Evolutionary conservation across 352 stramenopile species (phyloP).

Genomic region (Globisporangium rhizosaccharum): DNA sequence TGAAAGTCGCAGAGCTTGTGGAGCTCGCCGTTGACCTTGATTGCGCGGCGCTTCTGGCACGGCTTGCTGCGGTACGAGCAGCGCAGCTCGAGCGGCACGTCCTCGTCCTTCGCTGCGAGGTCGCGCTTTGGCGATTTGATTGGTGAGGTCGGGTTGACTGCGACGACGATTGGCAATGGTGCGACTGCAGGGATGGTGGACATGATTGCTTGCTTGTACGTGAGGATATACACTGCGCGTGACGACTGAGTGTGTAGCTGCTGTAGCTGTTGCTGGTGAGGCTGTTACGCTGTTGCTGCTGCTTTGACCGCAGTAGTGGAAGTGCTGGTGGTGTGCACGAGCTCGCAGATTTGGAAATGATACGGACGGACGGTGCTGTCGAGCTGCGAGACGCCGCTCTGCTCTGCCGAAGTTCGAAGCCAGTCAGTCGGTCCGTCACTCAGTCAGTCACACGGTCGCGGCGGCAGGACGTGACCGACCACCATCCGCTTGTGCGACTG

Average conservation of each 20-base stretch:
- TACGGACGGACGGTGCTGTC: not conserved
- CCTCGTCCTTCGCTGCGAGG: not conserved
- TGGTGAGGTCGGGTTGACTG: not conserved
- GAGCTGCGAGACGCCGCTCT: too few species aligned
- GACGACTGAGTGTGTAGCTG: not conserved
- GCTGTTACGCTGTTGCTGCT: not conserved
- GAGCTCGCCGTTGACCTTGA: conserved; percentile 38
- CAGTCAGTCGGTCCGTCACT: too few species aligned
- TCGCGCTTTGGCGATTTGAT: not conserved
- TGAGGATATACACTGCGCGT: not conserved
- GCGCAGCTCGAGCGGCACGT: conserved; percentile 7
- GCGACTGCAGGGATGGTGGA: conserved; percentile 1
- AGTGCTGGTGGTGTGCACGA: not conserved
- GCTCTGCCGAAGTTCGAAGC: too few species aligned
- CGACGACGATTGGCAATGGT: not conserved
- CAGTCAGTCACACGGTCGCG: too few species aligned
- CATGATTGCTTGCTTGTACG: not conserved
- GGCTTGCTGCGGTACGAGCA: conserved; percentile 34
- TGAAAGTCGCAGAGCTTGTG: conserved; percentile 43
- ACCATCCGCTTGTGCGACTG: too few species aligned
- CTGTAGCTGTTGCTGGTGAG: too few species aligned
- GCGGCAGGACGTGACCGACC: too few species aligned
- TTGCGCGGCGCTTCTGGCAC: conserved; percentile 26
- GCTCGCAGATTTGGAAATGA: conserved; percentile 4
- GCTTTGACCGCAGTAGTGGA: not conserved